phyloP scores from a whole-genome alignment of 495 filamentous ascomycete species.

The Evernia prunastri region DNA sequence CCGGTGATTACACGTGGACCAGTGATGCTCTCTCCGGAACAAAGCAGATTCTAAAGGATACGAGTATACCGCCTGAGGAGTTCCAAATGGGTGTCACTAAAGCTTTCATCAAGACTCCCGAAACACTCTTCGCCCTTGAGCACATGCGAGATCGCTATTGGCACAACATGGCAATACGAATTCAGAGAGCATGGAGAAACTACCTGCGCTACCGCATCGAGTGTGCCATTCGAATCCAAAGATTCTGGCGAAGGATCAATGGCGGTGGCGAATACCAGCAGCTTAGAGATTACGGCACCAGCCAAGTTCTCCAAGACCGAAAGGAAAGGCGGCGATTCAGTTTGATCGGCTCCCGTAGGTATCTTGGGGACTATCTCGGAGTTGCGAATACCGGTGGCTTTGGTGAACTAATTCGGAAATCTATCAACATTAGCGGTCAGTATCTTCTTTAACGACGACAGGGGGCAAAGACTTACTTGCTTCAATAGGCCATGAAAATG shows the following conservation, averaged over 20 bases:
- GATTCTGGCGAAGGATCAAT: conserved; percentile 87
- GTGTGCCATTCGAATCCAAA: conserved; percentile 87
- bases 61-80: conserved; percentile 87
- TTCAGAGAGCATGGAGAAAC: conserved; percentile 95
- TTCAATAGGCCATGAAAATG: conserved; percentile 57
- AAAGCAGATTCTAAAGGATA: conserved; percentile 94
- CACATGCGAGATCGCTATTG: conserved; percentile 97
- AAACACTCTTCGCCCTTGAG: conserved; percentile 94
- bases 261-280: conserved; percentile 82
- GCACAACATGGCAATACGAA: conserved; percentile 98
- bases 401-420: conserved; percentile 71
- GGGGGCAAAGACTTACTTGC: neutral
- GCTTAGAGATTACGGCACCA: conserved; percentile 76
- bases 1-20: conserved; percentile 93
- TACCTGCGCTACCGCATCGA: conserved; percentile 89
- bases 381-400: conserved; percentile 72
- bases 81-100: conserved; percentile 97
- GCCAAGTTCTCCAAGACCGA: conserved; percentile 68
- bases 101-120: conserved; percentile 97
- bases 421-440: conserved; percentile 54
- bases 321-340: conserved; percentile 91
- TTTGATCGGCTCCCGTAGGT: conserved; percentile 82
- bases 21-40: conserved; percentile 79
- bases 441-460: neutral
- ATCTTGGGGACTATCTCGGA: conserved; percentile 93